phyloP scores from a whole-genome alignment of 495 filamentous ascomycete genomes.

The Neurospora terricola region DNA sequence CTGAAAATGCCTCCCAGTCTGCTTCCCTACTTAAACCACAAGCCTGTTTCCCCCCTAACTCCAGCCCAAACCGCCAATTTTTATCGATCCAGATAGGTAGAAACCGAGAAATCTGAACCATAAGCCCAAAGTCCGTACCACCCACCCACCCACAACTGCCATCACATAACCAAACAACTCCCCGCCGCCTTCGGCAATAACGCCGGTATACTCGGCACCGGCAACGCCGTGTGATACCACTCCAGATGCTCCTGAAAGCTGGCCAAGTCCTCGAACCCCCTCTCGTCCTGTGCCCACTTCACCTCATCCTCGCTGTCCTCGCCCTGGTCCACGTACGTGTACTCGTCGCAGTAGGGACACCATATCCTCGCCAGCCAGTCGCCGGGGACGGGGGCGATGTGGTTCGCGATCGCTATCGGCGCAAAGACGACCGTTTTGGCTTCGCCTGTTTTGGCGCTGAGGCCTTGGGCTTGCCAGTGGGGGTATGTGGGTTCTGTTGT shows the following conservation, averaged over 20 bases:
- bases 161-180: conserved; percentile 32
- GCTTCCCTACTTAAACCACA: neutral
- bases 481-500: conserved; percentile 16
- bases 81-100: neutral
- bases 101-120: neutral
- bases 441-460: conserved; percentile 15
- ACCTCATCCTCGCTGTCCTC: conserved; percentile 33
- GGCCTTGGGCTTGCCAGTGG: conserved; percentile 19
- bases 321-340: conserved; percentile 35
- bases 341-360: conserved; percentile 40
- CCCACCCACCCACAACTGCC: neutral
- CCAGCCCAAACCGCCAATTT: neutral
- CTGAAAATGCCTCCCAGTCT: neutral
- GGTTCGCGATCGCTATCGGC: conserved; percentile 39
- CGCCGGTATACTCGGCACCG: conserved; percentile 14
- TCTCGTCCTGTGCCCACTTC: conserved; percentile 31
- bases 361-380: conserved; percentile 33
- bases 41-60: neutral
- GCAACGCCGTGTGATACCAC: conserved; percentile 34
- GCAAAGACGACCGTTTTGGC: conserved; percentile 37
- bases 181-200: conserved; percentile 4
- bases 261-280: conserved; percentile 29
- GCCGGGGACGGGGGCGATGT: conserved; percentile 30
- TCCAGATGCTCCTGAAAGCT: conserved; percentile 36
- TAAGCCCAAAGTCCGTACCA: neutral